Evolutionary conservation across 1,284 basidiomycete genomes (phyloP).

Genomic region (Leccinum pallidistipes): DNA sequence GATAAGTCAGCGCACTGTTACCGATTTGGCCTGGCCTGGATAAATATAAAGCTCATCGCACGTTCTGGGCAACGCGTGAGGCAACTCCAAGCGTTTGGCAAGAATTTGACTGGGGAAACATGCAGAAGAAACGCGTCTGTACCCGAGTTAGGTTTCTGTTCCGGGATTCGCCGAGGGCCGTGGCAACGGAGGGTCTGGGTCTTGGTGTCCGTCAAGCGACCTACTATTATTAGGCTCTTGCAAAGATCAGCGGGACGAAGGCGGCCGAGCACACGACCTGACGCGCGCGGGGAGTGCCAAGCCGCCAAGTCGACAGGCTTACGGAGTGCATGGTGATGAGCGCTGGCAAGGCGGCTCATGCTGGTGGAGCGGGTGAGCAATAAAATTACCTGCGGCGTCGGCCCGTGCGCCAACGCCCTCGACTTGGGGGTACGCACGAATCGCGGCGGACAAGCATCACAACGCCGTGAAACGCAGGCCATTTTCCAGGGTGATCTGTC

Average conservation of each 20-base stretch:
- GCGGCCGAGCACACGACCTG: conserved; percentile 5
- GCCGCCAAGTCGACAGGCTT: conserved; percentile 15
- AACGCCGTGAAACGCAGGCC: conserved; percentile 29
- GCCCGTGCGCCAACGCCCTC: not conserved
- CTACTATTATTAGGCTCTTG: conserved; percentile 9
- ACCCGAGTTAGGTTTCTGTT: not conserved
- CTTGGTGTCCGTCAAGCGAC: too few species aligned
- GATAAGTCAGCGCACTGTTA: conserved; percentile 4
- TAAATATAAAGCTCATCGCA: not conserved
- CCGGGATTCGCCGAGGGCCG: conserved; percentile 19
- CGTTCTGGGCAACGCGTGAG: conserved; percentile 4
- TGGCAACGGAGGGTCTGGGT: not conserved
- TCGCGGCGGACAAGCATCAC: conserved; percentile 21
- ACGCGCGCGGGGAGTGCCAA: not conserved
- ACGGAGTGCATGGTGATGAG: conserved; percentile 13
- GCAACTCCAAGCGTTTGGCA: conserved; percentile 1
- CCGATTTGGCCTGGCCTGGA: not conserved
- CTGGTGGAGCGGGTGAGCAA: conserved; percentile 8
- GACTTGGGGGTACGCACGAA: not conserved
- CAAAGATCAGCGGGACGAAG: conserved; percentile 17
- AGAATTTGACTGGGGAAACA: conserved; percentile 1
- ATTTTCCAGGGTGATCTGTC: conserved; percentile 14
- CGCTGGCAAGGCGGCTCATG: conserved; percentile 9
- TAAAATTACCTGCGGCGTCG: not conserved
- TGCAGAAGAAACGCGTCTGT: not conserved